These are phyloP conservation scores for Lasiodiplodia sp. DNA, from an alignment of 2,329 filamentous ascomycete genomes.

Conservation along the genomic window DNA sequence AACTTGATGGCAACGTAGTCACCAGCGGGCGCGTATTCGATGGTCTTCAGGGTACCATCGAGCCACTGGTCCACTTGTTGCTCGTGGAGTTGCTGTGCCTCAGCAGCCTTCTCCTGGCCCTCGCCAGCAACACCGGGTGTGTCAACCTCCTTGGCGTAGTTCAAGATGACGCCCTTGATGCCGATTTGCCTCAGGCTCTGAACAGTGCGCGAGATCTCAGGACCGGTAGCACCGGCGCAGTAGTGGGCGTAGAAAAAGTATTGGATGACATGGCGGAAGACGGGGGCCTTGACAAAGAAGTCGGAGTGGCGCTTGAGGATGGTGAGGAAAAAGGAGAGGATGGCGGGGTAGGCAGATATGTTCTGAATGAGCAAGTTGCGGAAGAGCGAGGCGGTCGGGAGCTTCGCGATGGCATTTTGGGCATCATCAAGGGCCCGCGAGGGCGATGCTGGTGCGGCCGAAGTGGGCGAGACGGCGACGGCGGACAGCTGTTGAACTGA, in stretches of 20 bases:
- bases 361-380: conserved; percentile 29
- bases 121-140: conserved; percentile 34
- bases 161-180: conserved; percentile 82
- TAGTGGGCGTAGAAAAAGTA: conserved; percentile 90
- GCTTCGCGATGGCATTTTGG: conserved; percentile 14
- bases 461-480: conserved; percentile 7
- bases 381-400: conserved; percentile 28
- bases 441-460: conserved; percentile 5
- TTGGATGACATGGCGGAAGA: conserved; percentile 76
- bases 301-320: conserved; percentile 25
- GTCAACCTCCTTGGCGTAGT: conserved; percentile 76
- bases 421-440: conserved; percentile 3
- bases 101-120: conserved; percentile 13
- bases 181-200: conserved; percentile 73
- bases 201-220: conserved; percentile 69
- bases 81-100: conserved; percentile 44
- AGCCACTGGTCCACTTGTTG: conserved; percentile 65
- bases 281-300: conserved; percentile 42
- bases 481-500: conserved; percentile 13
- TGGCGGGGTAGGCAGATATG: conserved; percentile 20
- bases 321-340: conserved; percentile 29
- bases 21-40: conserved; percentile 56
- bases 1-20: conserved; percentile 59
- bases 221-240: conserved; percentile 78
- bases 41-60: conserved; percentile 72